Evolutionary conservation across 2,329 filamentous ascomycete species (phyloP), one percentile per base, ranked within the genome.

Genomic region (Fusarium pseudonygamai): DNA sequence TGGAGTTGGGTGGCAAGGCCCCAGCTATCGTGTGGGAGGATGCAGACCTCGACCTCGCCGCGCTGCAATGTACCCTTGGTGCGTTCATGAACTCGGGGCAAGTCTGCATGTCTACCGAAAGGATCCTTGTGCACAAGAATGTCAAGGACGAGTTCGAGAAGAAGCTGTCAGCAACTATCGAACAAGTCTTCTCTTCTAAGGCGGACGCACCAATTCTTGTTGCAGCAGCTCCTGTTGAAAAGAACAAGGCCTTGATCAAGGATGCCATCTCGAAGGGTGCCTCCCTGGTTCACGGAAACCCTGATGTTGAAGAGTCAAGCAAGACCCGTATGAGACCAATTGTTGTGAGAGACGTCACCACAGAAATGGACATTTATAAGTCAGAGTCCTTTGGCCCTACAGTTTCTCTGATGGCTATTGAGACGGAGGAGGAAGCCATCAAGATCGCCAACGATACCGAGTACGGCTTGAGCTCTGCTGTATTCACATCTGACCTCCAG

Each of bases 31-130:
- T 97, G 2, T 90, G 93, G 80, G 91, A 93, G 57, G 94, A 97
- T 80, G 94, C 94, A 20, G 89, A 97, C 77, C 79, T 97, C 45
- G 87, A 92, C 36, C 85, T 89, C 30, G 93, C 94, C 0, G 94
- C 93, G 0, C 80, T 85, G 18, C 88, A 90, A 76, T 93, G 92
- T 75, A 90, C 90, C 0, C 80, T 92, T 4, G 94, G 93, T 7
- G 86, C 93, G 0, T 95, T 95, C 78, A 78, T 94, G 67, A 89
- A 96, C 80, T 85, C 86, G 5, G 94, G 94, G 0, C 94, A 97
- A 83, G 90, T 96, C 50, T 97, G 94, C 86, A 96, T 97, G 93
- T 88, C 88, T 24, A 96, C 94, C 0, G 94, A 97, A 83, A 89
- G 91, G 34, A 91, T 96, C 37, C 77, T 91, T 14, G 86, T 91